Conservation (phyloP, 805 yeast genomes). For the Pichia eremophila region DNA sequence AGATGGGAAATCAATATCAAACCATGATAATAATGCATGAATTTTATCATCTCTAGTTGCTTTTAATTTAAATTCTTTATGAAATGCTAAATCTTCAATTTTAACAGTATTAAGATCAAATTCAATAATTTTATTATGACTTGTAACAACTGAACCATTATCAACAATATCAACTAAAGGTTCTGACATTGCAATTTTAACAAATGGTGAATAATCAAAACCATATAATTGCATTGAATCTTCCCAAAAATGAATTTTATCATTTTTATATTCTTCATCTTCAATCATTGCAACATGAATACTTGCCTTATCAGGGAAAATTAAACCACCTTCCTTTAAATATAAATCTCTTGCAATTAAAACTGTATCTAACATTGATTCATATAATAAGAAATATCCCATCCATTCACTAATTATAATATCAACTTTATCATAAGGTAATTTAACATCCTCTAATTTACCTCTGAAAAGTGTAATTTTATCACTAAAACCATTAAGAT, state of each 20-base stretch:
- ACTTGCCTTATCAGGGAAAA: constrained; percentile 89
- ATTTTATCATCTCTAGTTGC: constrained; percentile 73
- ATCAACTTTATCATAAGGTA: constrained; percentile 86
- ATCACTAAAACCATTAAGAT: constrained; percentile 73
- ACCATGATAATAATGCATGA: constrained; percentile 91
- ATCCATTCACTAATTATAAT: constrained; percentile 97
- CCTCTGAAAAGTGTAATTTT: constrained; percentile 86
- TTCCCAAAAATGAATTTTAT: constrained; percentile 90
- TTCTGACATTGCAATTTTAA: constrained; percentile 77
- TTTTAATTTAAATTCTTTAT: constrained; percentile 54
- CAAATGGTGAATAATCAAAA: constrained; percentile 88
- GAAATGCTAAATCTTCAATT: constrained; percentile 72
- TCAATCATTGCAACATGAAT: constrained; percentile 88
- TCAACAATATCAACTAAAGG: constrained; percentile 96
- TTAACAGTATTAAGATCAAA: constrained; percentile 86
- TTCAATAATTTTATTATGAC: constrained; percentile 59
- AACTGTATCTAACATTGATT: constrained; percentile 96
- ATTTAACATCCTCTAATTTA: constrained; percentile 81
- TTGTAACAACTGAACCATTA: constrained; percentile 60
- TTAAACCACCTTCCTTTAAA: constrained; percentile 72
- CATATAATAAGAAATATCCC: constrained; percentile 95
- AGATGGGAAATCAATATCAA: constrained; percentile 78
- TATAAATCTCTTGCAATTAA: constrained; percentile 89
- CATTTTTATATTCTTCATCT: constrained; percentile 85
- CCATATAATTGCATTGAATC: constrained; percentile 69